Evolutionary conservation across 2,329 filamentous ascomycete species (phyloP), one percentile per base, ranked within the genome.

Genomic region (Aspergillus fructus): DNA sequence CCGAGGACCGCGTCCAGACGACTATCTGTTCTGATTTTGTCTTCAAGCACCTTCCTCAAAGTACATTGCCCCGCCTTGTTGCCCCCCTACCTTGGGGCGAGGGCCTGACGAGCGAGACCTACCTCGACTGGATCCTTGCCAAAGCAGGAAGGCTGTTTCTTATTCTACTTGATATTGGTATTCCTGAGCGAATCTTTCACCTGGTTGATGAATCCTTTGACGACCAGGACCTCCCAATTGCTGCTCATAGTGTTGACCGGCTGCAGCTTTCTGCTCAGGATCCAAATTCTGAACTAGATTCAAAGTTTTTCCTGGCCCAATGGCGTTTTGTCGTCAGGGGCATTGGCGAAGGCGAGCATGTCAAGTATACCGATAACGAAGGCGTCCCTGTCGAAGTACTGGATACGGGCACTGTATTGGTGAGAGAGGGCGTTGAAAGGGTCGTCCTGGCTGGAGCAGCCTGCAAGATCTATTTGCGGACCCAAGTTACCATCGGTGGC

Each of bases 51-150:
- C 64, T 74, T 15, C 69, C 65, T n/a, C 64, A 69, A n/a, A 66
- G 72, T 5, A 68, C 73, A 53, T 68, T 76, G 19, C 67, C 71
- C 5, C 70, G 69, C 13, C 68, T 77, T 5, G 72, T 78, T 37
- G 68, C 73, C 49, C 67, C 73, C 5, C 66, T 73, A 9, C 68
- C 71, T 15, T 78, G 76, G 70, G 78, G 77, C 3, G 77, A 78
- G 49, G 76, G 75, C 11, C 58, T 79, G 54, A 79, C 78, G 23
- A 77, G 76, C 51, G 76, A 79, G 62, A 78, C 76, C 3, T 87
- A 87, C 63, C 79, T 87, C 64, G 84, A 87, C 67, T 87, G 84
- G 83, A 86, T 87, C 53, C 72, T 87, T 33, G 77, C 81, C 54
- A 80, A 81, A 58, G 82, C 83, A 4, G 79, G 80, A 58, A 78